Evolutionary conservation across 148 eudicot genomes (phyloP).

Genomic region (Silene uniflora): DNA sequence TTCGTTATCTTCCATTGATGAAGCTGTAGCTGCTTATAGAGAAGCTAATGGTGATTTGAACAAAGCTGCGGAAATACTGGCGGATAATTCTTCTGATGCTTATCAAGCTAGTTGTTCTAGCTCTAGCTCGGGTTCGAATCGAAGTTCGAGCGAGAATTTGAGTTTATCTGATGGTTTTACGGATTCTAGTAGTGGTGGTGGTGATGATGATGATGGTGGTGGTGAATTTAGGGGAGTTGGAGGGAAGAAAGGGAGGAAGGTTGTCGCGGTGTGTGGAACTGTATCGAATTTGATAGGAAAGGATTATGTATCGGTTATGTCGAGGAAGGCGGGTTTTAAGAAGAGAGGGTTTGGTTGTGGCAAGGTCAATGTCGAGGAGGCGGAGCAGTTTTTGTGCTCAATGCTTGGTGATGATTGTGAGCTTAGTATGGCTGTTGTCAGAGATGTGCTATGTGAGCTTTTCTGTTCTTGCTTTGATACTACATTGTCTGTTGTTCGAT

Average conservation of each 20-base stretch:
- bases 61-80: constrained; percentile 61
- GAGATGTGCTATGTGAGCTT: constrained; percentile 81
- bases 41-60: constrained; percentile 52
- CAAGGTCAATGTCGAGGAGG: constrained; percentile 33
- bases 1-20: constrained; percentile 52
- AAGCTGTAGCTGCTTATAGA: constrained; percentile 48
- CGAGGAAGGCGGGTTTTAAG: constrained; percentile 38
- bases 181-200: constrained; percentile 9
- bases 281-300: constrained; percentile 62
- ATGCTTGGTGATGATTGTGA: constrained; percentile 86
- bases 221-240: constrained; percentile 44
- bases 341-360: constrained; percentile 32
- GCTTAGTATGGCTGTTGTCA: constrained; percentile 69
- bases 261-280: constrained; percentile 69
- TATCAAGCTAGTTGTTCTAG: constrained; percentile 47
- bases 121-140: constrained; percentile 6
- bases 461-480: constrained; percentile 12
- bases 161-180: constrained; percentile 32
- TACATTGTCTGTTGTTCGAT: neutral
- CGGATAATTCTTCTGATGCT: constrained; percentile 23
- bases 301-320: constrained; percentile 48
- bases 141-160: constrained; percentile 12
- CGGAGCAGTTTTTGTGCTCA: constrained; percentile 54
- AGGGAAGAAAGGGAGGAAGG: constrained; percentile 48
- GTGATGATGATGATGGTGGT: neutral